Percentiles rank a stretch among this genome's conserved stretches.
Conservation (phyloP, 2,329 filamentous ascomycete species). For the Cercospora zeina region DNA sequence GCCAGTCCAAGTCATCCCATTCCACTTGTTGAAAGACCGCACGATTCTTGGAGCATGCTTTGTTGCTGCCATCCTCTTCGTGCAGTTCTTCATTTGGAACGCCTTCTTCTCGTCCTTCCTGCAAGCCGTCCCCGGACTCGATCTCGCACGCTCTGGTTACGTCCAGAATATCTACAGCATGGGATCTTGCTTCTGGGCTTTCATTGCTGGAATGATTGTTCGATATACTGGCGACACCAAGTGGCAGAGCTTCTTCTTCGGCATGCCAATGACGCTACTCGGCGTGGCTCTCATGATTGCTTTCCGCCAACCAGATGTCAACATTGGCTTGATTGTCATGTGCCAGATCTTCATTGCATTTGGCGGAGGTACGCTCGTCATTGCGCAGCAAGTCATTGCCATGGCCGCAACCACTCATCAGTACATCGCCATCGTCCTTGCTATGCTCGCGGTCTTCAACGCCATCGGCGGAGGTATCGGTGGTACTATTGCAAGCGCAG, state of each 20-base stretch:
- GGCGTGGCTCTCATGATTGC: slow-evolving; percentile 36
- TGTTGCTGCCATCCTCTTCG: slow-evolving; percentile 45
- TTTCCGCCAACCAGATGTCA: slow-evolving; percentile 40
- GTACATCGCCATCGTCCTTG: slow-evolving; percentile 34
- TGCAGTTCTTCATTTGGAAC: slow-evolving; percentile 48
- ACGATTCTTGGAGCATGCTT: slow-evolving; percentile 53
- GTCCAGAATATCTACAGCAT: slow-evolving; percentile 38
- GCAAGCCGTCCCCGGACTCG: slow-evolving; percentile 49
- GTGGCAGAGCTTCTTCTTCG: slow-evolving; percentile 43
- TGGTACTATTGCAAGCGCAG: slow-evolving; percentile 37
- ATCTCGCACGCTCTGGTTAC: slow-evolving; percentile 28
- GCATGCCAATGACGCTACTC: slow-evolving; percentile 38
- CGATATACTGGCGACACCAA: slow-evolving; percentile 52
- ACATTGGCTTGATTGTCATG: slow-evolving; percentile 54
- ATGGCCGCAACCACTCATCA: slow-evolving; percentile 52
- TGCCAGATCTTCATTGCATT: slow-evolving; percentile 62
- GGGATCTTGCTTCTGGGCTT: slow-evolving; percentile 45
- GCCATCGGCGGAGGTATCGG: slow-evolving; percentile 56
- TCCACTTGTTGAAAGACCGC: slow-evolving; percentile 52
- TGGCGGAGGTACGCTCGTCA: slow-evolving; percentile 58
- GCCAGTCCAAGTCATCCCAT: slow-evolving; percentile 59
- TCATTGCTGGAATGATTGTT: slow-evolving; percentile 50
- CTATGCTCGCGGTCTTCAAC: slow-evolving; percentile 29
- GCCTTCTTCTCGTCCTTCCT: slow-evolving; percentile 49
- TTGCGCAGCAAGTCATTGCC: slow-evolving; percentile 60